Base-by-base conservation (phyloP, 345 rosid genomes). In the Pseudoturritis turrita region DNA sequence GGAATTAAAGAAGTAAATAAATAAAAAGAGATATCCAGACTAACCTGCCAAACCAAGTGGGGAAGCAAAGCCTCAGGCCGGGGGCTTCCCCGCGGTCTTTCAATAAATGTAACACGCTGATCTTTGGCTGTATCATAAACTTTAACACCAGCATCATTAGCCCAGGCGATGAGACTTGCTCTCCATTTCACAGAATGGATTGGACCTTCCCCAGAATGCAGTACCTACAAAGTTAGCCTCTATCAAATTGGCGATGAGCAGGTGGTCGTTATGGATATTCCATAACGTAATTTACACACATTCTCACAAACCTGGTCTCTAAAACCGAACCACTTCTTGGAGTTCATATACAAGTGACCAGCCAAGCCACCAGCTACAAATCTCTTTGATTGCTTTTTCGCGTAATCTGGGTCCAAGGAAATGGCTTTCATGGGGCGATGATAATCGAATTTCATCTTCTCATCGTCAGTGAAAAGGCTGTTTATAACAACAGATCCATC, bases 181-280 rank as follows among this genome's bases (percentile, higher is more conserved):
- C 96, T 88, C 99, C 99, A 92, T 80, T 87, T 88, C 65, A 92
- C 87, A 44, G 89, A 83, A 81, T 96, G 99, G 70, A 92, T 83
- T 29, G 99, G 99, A 71, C 99, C 98, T 88, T 96, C 99, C 70
- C 98, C 98, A 57, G 92, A 96, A 71, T 96, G 99, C 80, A 92
- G 84, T 76, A 92, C 97, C 99, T 83, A 76, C 51, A 73, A 62
- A 25, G 28, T 51, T 9, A 65, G 23, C 22, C 40, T 47, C 63
- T 26, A 68, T 56, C 45, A 59, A 59, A 64, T 70, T 35, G 46
- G 54, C 28, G 29, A 47, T 4, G 23, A 68, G 47, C 25, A 39
- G 19, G 19, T 5, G 13, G 29, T 0, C 10, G 37, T n/a, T n/a
- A n/a, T n/a, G n/a, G n/a, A n/a, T 40, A 62, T 40, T 65, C 29